Evolutionary conservation across 371 early-diverging fungal genomes (phyloP).

Genomic region (Mortierella sp.): DNA sequence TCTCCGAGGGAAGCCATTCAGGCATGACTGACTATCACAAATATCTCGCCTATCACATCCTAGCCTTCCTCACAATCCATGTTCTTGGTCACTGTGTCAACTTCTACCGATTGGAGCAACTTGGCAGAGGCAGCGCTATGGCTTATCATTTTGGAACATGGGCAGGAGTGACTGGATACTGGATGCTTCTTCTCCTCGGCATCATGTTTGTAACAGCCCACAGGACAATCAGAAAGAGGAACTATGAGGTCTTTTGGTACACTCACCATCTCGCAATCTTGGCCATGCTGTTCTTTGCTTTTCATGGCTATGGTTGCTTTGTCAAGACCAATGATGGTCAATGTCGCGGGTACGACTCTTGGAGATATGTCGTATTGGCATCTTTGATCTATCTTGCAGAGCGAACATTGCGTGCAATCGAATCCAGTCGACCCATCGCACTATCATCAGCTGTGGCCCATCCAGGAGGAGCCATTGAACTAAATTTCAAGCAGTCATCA

Average conservation of each 20-base stretch:
- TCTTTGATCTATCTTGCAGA: slow-evolving; percentile 72
- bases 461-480: slow-evolving; percentile 77
- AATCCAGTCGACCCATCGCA: slow-evolving; percentile 59
- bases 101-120: slow-evolving; percentile 59
- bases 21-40: slow-evolving; percentile 71
- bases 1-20: slow-evolving; percentile 50
- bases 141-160: slow-evolving; percentile 62
- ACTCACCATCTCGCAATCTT: slow-evolving; percentile 78
- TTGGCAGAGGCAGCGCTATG: slow-evolving; percentile 47
- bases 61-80: slow-evolving; percentile 71
- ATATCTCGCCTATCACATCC: slow-evolving; percentile 69
- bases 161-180: slow-evolving; percentile 77
- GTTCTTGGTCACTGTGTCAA: slow-evolving; percentile 70
- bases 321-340: slow-evolving; percentile 60
- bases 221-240: slow-evolving; percentile 61
- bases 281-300: slow-evolving; percentile 65
- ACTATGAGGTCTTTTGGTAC: slow-evolving; percentile 82
- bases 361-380: slow-evolving; percentile 63
- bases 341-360: slow-evolving; percentile 65
- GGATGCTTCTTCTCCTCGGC: slow-evolving; percentile 70
- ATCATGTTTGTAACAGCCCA: slow-evolving; percentile 72
- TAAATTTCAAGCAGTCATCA: slow-evolving; percentile 71
- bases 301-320: slow-evolving; percentile 78
- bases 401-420: slow-evolving; percentile 65
- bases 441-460: slow-evolving; percentile 76